Evolutionary conservation across 1,139 yeast species (phyloP), one percentile per base, ranked within the genome.

Genomic region (Torulaspora globosa): DNA sequence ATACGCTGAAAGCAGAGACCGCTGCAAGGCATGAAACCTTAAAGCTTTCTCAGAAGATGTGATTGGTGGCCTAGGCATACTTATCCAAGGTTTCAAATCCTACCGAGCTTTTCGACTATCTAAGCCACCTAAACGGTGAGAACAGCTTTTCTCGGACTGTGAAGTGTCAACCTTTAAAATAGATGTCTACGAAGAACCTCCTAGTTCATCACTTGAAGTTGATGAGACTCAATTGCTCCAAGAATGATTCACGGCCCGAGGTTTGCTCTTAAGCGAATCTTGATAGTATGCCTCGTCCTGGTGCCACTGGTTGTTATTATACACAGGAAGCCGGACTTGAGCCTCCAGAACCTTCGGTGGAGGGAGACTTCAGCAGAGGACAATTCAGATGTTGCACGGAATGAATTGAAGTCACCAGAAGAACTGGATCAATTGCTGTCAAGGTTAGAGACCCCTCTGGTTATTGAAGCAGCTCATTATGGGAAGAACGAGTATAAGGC

Each of bases 401-500:
- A 19, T 10, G 7, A 11, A 6, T 9, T 19, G 15, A 21, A 14
- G 21, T 29, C 41, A 12, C n/a, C 26, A 19, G 41, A 14, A 5
- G 8, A 14, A 12, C 26, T 24, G 21, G 34, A 24, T 10, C 26
- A 31, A 9, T n/a, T 32, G 36, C 11, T 39, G 19, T 19, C 36
- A 11, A 32, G 30, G 26, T 28, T 16, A 33, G 23, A 42, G 14
- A 19, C 40, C 6, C 35, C 59, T 7, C 33, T 53, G 11, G 44
- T 42, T 16, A 40, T 39, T 16, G 46, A 44, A 18, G 34, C 21
- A 8, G 39, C 33, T 2, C 18, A 24, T 10, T 39, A 39, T 1
- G 19, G 34, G 24, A 34, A 36, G 11, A 29, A 41, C 28, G 49
- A 37, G 12, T 31, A 36, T 8, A 58, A 70, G 37, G 60, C 67